These are phyloP conservation scores for Eimeria falciformis DNA, from an alignment of 169 alveolate species.

Conservation along the genomic window DNA sequence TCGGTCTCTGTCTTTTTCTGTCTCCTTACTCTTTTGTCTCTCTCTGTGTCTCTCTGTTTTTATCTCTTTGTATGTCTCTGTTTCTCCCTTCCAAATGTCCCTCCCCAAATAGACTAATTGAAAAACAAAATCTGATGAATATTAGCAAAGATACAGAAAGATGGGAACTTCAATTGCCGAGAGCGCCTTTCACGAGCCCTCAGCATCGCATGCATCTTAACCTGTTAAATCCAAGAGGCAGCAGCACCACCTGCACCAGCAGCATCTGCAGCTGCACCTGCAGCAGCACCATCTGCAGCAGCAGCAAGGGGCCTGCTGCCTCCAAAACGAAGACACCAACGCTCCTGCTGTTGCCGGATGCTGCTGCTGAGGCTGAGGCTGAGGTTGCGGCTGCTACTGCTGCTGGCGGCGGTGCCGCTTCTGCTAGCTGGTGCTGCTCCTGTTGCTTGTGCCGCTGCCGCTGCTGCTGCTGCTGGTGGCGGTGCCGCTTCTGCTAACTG, in stretches of 20 bases:
- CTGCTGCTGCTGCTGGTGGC: neutral
- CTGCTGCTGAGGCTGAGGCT: neutral
- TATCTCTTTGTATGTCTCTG: too few species aligned
- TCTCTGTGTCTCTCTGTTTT: too few species aligned
- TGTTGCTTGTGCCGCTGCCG: neutral
- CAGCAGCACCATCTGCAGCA: neutral
- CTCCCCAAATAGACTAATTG: too few species aligned
- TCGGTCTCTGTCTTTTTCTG: too few species aligned
- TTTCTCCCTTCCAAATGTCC: too few species aligned
- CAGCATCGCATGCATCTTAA: too few species aligned
- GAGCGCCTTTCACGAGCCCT: too few species aligned
- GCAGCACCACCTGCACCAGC: neutral
- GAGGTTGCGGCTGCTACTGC: slow-evolving; percentile 6
- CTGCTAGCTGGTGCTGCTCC: neutral
- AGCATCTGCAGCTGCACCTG: slow-evolving; percentile 36
- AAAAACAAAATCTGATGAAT: too few species aligned
- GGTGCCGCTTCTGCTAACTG: neutral
- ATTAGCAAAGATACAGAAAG: too few species aligned
- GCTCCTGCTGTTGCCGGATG: slow-evolving; percentile 19
- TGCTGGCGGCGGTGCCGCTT: neutral
- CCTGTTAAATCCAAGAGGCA: neutral
- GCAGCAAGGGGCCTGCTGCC: neutral
- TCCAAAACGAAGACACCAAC: neutral
- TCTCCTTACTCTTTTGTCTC: too few species aligned
- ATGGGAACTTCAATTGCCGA: too few species aligned